Percentiles rank a stretch among this genome's conserved stretches.
phyloP scores from a whole-genome alignment of 148 eudicot species.

The Diospyros lotus region DNA sequence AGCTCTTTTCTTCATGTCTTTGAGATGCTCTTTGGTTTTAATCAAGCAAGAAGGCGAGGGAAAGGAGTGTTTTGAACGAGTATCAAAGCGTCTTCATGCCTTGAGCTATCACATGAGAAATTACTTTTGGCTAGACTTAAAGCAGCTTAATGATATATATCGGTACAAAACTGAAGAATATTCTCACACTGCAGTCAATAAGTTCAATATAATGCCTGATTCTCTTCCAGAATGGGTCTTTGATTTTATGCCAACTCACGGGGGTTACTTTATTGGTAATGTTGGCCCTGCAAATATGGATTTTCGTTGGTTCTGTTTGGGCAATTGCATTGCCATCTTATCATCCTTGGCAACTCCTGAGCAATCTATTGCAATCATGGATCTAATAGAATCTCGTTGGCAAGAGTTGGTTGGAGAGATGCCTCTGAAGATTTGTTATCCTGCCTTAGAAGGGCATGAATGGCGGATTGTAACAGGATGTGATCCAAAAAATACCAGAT shows the following conservation, averaged over 20 bases:
- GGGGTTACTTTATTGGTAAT: conserved; percentile 85
- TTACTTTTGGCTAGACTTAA: conserved; percentile 80
- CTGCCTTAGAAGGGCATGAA: conserved; percentile 85
- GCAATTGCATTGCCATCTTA: conserved; percentile 82
- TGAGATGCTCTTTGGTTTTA: conserved; percentile 68
- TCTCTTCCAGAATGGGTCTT: conserved; percentile 95
- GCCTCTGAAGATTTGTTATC: conserved; percentile 92
- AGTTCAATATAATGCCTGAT: conserved; percentile 88
- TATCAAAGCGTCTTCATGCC: conserved; percentile 80
- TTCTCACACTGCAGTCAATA: conserved; percentile 86
- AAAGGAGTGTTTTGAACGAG: conserved; percentile 63
- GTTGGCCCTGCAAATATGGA: conserved; percentile 90
- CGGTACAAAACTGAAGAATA: conserved; percentile 89
- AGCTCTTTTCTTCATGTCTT: conserved; percentile 94
- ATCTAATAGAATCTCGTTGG: conserved; percentile 90
- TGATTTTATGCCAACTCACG: conserved; percentile 80
- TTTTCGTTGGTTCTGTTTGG: conserved; percentile 92
- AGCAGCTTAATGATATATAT: conserved; percentile 79
- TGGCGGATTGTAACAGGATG: conserved; percentile 93
- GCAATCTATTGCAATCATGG: conserved; percentile 87
- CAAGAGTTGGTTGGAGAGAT: conserved; percentile 87
- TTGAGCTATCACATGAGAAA: conserved; percentile 84
- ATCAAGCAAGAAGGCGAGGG: conserved; percentile 80
- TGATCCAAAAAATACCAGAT: conserved; percentile 92
- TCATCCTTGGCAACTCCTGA: conserved; percentile 81